These are phyloP conservation scores for Gynochthodes officinalis DNA, from an alignment of 257 asterid species.

Conservation along the genomic window DNA sequence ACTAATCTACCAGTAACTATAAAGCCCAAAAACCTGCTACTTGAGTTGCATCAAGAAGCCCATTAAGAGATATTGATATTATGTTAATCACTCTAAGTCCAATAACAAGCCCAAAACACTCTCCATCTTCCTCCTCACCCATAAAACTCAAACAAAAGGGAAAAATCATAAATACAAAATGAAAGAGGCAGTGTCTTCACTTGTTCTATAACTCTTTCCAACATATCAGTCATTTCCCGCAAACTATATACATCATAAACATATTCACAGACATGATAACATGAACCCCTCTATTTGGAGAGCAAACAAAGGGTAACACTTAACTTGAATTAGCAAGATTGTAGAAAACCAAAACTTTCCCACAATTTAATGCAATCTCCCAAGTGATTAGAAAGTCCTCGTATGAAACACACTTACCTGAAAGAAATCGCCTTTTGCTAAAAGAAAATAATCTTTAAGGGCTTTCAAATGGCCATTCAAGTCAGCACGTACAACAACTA, in stretches of 20 bases:
- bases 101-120: not conserved
- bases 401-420: constrained; percentile 51
- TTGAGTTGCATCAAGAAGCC: not conserved
- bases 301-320: not conserved
- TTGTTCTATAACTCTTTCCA: not conserved
- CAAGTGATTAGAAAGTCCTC: not conserved
- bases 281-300: not conserved
- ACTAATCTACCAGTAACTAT: not conserved
- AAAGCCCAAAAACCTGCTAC: not conserved
- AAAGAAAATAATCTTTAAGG: constrained; percentile 94
- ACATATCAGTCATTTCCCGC: not conserved
- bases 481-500: constrained; percentile 97
- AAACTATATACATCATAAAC: not conserved
- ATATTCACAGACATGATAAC: not conserved
- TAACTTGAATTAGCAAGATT: not conserved
- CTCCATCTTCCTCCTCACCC: not conserved
- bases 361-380: not conserved
- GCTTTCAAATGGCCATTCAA: constrained; percentile 97
- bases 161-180: not conserved
- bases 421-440: constrained; percentile 96
- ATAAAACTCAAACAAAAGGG: not conserved
- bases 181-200: not conserved
- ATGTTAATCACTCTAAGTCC: not conserved
- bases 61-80: not conserved
- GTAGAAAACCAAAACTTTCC: too few species aligned